Base-by-base conservation (phyloP, 371 early-diverging fungal genomes). In the Conidiobolus coronatus region DNA sequence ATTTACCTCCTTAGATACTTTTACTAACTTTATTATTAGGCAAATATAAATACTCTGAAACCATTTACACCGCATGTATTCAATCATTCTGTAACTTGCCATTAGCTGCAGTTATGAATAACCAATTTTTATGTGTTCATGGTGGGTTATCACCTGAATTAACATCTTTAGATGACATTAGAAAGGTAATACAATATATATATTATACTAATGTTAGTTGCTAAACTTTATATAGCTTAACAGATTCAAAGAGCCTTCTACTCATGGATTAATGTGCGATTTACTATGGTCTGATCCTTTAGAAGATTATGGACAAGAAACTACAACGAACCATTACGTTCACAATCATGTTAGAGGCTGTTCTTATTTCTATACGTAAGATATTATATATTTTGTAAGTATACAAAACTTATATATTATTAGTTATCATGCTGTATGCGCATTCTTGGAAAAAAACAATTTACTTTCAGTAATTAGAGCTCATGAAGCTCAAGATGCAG, bases 401-500 rank as follows among this genome's bases (percentile, higher is more conserved):
- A 23, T 3, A 2, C n/a, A n/a, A 12, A 24, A 39, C 8, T 14
- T 2, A 14, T 4, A 2, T 15, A 3, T 1, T 2, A 65, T 60
- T 51, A 83, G 78, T 60, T 87, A 86, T 60, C 70, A 79, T 40
- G 92, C 92, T 9, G 87, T 82, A 1, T 86, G 85, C 49, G 71
- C 80, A 11, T 97, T 97, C 57, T 66, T 97, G 50, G 86, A 89
- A 58, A 69, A 74, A 59, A 97, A 97, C 63, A 79, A 85, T 49
- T 64, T 97, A 21, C 59, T 88, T 40, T 86, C 86, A 3, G 76
- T 97, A 48, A 90, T 97, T 50, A 77, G 98, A 49, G 98, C 92
- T 8, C 98, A 97, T 60, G 98, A 97, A 60, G 98, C 96, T 15
- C 94, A 95, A 65, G 91, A 91, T 65, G 79, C 86, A 23, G 98